Conservation (phyloP, 352 stramenopile genomes). For the Phytophthora meadii region DNA sequence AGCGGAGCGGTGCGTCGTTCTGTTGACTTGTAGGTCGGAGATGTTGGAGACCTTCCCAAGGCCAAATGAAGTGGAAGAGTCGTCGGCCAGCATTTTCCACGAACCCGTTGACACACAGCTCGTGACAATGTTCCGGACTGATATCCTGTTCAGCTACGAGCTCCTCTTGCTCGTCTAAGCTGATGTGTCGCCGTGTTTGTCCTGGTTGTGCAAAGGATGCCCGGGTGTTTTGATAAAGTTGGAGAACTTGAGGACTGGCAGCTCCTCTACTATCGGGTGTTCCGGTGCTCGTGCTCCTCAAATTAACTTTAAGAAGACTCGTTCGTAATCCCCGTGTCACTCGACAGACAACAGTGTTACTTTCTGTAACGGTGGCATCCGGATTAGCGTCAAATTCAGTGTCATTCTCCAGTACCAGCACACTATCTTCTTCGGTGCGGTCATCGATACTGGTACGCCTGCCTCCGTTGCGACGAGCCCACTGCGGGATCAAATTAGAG, state of each 20-base stretch:
- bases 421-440: slow-evolving; percentile 54
- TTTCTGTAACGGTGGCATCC: slow-evolving; percentile 19
- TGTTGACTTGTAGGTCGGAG: slow-evolving; percentile 33
- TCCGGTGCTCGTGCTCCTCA: slow-evolving; percentile 24
- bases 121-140: slow-evolving; percentile 71
- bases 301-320: slow-evolving; percentile 44
- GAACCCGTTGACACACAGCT: slow-evolving; percentile 78
- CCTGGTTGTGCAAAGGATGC: slow-evolving; percentile 24
- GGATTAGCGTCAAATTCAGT: slow-evolving; percentile 17
- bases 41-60: slow-evolving; percentile 59
- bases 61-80: slow-evolving; percentile 73
- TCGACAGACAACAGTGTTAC: slow-evolving; percentile 39
- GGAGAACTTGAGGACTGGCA: slow-evolving; percentile 20
- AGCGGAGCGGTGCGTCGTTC: slow-evolving; percentile 20
- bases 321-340: slow-evolving; percentile 34
- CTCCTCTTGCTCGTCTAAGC: slow-evolving; percentile 39
- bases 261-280: not conserved
- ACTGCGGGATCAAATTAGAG: slow-evolving; percentile 40
- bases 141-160: slow-evolving; percentile 62
- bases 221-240: slow-evolving; percentile 26
- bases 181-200: slow-evolving; percentile 27
- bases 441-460: slow-evolving; percentile 46
- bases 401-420: slow-evolving; percentile 34
- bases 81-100: slow-evolving; percentile 64
- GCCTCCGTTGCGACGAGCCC: slow-evolving; percentile 39